Conservation (phyloP, 1,139 yeast genomes). For the Nakaseomyces nivariensis region DNA sequence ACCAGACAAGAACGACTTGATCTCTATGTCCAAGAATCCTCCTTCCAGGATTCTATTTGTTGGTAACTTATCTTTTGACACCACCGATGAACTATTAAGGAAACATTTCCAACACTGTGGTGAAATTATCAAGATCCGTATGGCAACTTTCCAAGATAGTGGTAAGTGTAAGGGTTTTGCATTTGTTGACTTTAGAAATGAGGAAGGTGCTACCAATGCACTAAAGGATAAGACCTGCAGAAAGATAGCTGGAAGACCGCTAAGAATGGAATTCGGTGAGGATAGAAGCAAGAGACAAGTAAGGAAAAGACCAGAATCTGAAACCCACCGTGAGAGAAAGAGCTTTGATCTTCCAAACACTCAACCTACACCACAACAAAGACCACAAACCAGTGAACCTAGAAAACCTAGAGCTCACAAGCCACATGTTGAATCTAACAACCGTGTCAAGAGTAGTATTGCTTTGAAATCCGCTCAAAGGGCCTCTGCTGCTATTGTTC, state of each 20-base stretch:
- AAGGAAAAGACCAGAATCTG: constrained; percentile 25
- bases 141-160: constrained; percentile 94
- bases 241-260: constrained; percentile 58
- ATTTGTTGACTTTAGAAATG: constrained; percentile 75
- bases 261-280: constrained; percentile 89
- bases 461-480: constrained; percentile 87
- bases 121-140: constrained; percentile 68
- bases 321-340: background rate
- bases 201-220: constrained; percentile 75
- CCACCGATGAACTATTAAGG: constrained; percentile 70
- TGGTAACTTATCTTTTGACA: constrained; percentile 87
- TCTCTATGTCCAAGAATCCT: constrained; percentile 55
- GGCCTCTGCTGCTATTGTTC: constrained; percentile 81
- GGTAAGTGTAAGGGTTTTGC: constrained; percentile 98
- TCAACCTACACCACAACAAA: background rate
- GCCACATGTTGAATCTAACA: constrained; percentile 25
- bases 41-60: constrained; percentile 85
- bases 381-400: constrained; percentile 12
- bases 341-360: constrained; percentile 1
- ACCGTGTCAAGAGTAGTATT: constrained; percentile 67
- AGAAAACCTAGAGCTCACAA: constrained; percentile 16
- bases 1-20: constrained; percentile 49
- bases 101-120: constrained; percentile 73
- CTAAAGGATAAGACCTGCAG: constrained; percentile 62
- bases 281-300: constrained; percentile 70